Base-by-base conservation (phyloP, 805 yeast species). In the Starmerella ratchasimensis region DNA sequence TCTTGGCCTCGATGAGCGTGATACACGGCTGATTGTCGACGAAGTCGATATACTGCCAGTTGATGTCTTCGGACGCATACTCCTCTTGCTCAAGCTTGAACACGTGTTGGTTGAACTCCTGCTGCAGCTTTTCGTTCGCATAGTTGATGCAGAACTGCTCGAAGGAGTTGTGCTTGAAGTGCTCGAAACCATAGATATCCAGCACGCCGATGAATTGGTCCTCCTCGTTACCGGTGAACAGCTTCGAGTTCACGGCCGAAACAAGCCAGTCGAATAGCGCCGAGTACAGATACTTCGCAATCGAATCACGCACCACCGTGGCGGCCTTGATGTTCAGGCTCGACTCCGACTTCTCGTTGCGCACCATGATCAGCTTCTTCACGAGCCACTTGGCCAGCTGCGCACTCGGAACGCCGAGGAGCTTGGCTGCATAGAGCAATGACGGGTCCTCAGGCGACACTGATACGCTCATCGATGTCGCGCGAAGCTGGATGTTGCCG, bases 181-280 rank as follows among this genome's bases (percentile, higher is more conserved):
- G 96, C 61, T 88, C 98, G 58, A 88, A 88, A 18, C 98, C 98
- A 55, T 88, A 88, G 51, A 88, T 88, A 76, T 88, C 98, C 51
- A 88, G 69, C 22, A 88, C 97, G 58, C 98, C 98, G 53, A 88
- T 88, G 52, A 88, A 90, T 1, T 82, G 71, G 16, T 77, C 75
- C 2, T 88, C 76, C 54, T 90, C 80, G 25, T 27, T 41, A 13
- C 44, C 48, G n/a, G 38, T 37, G 20, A 33, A 33, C 52, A 88
- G 69, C 53, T 83, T 93, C 17, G 69, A 58, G 58, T 88, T 88
- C 46, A 84, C 80, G 48, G 75, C 76, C 34, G 71, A 75, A 18
- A 86, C 97, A 42, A 88, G 71, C 98, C 98, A 88, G 55, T 88
- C 97, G 50, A 88, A 88, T 44, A 90, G 62, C 2, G 94, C 80